A percentile compares a stretch with the other conserved stretches of the same genome.
These are phyloP conservation scores for Silene vulgaris DNA, from an alignment of 179 eudicot species.

Conservation along the genomic window DNA sequence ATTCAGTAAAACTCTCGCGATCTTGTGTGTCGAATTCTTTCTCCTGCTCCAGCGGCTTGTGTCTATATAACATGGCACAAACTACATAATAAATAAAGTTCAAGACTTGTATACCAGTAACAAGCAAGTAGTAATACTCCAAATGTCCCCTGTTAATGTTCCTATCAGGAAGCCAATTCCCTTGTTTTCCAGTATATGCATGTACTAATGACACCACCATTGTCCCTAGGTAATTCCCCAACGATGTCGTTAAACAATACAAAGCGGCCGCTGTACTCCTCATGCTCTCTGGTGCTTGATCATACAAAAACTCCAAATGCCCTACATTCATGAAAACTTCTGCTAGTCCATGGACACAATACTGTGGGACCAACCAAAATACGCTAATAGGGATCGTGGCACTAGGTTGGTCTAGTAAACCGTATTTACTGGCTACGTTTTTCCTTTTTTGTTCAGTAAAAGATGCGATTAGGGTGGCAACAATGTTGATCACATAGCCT, in stretches of 20 bases:
- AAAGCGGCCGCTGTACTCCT: conserved; percentile 52
- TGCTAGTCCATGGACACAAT: conserved; percentile 48
- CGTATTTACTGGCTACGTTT: conserved; percentile 34
- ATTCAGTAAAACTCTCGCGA: conserved; percentile 18
- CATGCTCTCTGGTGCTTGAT: conserved; percentile 65
- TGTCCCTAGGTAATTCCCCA: conserved; percentile 52
- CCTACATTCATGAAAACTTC: conserved; percentile 56
- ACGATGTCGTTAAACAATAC: conserved; percentile 42
- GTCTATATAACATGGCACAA: conserved; percentile 46
- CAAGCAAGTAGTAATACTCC: conserved; percentile 44
- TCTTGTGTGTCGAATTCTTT: conserved; percentile 27
- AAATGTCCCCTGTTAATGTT: conserved; percentile 51
- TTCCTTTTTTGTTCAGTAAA: conserved; percentile 47
- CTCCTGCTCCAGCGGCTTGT: conserved; percentile 56
- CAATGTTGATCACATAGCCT: conserved; percentile 48
- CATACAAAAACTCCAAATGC: conserved; percentile 54
- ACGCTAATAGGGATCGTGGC: conserved; percentile 50
- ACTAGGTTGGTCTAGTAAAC: conserved; percentile 37
- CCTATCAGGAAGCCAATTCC: conserved; percentile 57
- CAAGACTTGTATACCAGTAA: conserved; percentile 36
- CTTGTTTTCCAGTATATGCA: conserved; percentile 40
- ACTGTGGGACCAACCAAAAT: conserved; percentile 60
- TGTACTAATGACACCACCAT: conserved; percentile 50
- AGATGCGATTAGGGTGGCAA: conserved; percentile 39
- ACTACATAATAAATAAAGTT: conserved; percentile 40